Evolutionary conservation across 139 green algal species (phyloP), one percentile per base, ranked within the genome.

Genomic region (Penium margaritaceum): DNA sequence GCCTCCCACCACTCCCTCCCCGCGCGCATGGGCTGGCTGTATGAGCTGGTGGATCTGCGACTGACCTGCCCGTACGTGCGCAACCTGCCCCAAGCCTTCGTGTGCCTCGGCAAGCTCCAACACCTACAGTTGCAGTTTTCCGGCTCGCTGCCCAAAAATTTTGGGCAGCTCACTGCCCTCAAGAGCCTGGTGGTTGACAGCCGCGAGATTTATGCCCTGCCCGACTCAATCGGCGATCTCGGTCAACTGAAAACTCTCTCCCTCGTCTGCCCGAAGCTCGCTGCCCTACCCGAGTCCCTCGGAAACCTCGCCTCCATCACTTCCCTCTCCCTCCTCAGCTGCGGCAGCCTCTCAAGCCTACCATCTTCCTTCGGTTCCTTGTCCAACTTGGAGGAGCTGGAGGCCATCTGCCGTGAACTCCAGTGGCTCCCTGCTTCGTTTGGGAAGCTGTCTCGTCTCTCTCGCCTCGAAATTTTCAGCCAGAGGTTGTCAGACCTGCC

Each of bases 171-270:
- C 39, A 51, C 32, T 17, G n/a, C 39, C 17, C 35, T 71, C n/a
- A 15, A 19, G 17, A 38, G 27, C 0, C 32, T 71, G 32, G 63
- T 71, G 14, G 17, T 71, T 29, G 63, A 71, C 63, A 71, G 63
- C 47, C 39, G 47, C 19, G 47, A 53, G 24, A n/a, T 71, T 17
- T 37, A 53, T 12, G 44, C 39, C 32, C 47, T 71, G 32, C 63
- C 63, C 47, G 63, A 71, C 17, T 71, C 63, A 3, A 57, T 71
- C 32, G 63, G 63, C 39, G 27, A 71, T 17, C 63, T 71, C 30
- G 29, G 32, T 33, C 32, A 29, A 17, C 35, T 71, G 12, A 15
- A 71, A 51, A 61, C 63, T 35, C 63, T 71, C 3, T 30, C 47
- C 32, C 35, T 71, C 44, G 63, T 58, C 2, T 38, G 63, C 3